These are phyloP conservation scores for Beta macrorhiza DNA, from an alignment of 179 eudicot genomes.

Conservation along the genomic window DNA sequence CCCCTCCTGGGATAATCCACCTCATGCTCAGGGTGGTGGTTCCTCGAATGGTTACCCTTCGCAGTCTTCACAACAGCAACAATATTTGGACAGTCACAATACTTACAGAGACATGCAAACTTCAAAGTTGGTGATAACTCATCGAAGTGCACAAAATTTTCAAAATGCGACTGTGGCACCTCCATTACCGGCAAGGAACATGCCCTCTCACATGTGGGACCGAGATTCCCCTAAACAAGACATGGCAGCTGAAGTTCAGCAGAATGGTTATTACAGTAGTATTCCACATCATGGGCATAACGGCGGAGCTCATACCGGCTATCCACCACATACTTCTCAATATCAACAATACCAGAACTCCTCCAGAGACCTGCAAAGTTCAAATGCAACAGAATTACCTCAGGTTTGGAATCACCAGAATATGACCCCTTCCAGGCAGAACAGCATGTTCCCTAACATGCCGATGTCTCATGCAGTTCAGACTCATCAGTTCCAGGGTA, in stretches of 20 bases:
- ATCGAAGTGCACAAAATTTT: constrained; percentile 7
- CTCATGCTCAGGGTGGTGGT: background rate
- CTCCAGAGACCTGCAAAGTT: background rate
- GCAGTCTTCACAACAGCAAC: constrained; percentile 4
- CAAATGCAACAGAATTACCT: background rate
- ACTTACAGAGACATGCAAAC: constrained; percentile 2
- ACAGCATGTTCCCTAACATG: background rate
- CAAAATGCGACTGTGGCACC: background rate
- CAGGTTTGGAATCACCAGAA: constrained; percentile 4
- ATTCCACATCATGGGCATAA: background rate
- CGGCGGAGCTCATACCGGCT: background rate
- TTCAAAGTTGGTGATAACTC: constrained; percentile 1
- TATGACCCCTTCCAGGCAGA: background rate
- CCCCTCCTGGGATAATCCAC: background rate
- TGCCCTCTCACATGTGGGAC: background rate
- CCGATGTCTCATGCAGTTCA: background rate
- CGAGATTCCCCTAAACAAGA: background rate
- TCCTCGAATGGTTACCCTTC: constrained; percentile 1
- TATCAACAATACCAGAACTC: background rate
- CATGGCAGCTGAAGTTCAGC: background rate
- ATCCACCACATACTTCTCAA: constrained; percentile 2
- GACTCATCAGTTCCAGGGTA: background rate
- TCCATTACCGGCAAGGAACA: background rate
- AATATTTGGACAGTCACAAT: background rate
- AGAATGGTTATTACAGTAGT: background rate